These are phyloP conservation scores for Poronia punctata DNA, from an alignment of 495 filamentous ascomycete species.

Conservation along the genomic window DNA sequence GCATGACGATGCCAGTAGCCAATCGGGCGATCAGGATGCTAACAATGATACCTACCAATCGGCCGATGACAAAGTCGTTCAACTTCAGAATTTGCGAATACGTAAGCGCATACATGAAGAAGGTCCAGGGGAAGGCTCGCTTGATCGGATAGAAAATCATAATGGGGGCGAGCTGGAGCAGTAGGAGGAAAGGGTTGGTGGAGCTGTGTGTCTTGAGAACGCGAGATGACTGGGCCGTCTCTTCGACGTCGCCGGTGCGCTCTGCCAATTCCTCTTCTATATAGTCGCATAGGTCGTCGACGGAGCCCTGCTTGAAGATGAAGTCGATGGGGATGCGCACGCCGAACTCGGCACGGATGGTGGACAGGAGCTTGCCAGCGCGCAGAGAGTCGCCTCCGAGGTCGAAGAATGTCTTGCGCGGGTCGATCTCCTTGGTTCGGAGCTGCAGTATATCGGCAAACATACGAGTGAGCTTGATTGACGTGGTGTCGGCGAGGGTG, in stretches of 20 bases:
- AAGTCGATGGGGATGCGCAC: conserved; percentile 31
- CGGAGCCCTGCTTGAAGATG: conserved; percentile 31
- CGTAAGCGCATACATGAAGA: conserved; percentile 29
- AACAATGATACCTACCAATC: conserved; percentile 28
- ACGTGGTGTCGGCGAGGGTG: conserved; percentile 13
- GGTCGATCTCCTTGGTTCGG: conserved; percentile 18
- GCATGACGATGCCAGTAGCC: conserved; percentile 19
- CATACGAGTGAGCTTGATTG: conserved; percentile 22
- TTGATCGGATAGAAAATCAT: conserved; percentile 30
- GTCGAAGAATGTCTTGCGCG: conserved; percentile 34
- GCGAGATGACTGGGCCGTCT: conserved; percentile 13
- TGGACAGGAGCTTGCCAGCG: conserved; percentile 35
- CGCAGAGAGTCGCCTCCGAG: conserved; percentile 39
- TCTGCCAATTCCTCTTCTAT: conserved; percentile 16
- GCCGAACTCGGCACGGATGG: conserved; percentile 30
- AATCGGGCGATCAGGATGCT: conserved; percentile 26
- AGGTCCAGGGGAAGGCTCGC: conserved; percentile 33
- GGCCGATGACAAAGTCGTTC: conserved; percentile 19
- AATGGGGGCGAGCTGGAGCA: conserved; percentile 34
- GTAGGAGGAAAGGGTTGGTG: conserved; percentile 28
- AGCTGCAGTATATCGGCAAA: conserved; percentile 27
- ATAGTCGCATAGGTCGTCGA: conserved; percentile 21
- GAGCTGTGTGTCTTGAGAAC: conserved; percentile 31
- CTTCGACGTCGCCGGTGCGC: conserved; percentile 9
- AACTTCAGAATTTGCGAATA: conserved; percentile 19